These are phyloP conservation scores for Berkeleyomyces basicola DNA, from an alignment of 2,329 filamentous ascomycete species.

Conservation along the genomic window DNA sequence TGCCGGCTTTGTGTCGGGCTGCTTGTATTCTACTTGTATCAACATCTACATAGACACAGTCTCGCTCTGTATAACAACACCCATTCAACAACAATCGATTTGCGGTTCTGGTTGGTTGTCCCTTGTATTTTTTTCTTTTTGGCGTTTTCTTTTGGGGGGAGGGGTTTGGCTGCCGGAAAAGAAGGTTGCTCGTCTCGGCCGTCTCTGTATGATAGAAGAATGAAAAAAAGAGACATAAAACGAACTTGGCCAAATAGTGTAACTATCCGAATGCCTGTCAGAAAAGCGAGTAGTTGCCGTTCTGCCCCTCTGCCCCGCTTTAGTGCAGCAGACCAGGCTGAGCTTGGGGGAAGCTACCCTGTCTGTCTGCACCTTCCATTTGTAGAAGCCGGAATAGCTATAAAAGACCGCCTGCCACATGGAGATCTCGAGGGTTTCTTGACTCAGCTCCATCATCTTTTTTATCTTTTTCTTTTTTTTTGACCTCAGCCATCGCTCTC, in stretches of 20 bases:
- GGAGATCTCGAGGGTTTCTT: not conserved
- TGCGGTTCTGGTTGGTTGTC: too few species aligned
- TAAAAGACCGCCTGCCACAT: not conserved
- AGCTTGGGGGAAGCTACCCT: not conserved
- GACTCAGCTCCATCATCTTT: not conserved
- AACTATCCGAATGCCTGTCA: not conserved
- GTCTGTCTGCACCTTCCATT: not conserved
- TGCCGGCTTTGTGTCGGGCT: too few species aligned
- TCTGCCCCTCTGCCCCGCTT: not conserved
- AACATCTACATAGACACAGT: too few species aligned
- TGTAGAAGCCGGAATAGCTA: not conserved
- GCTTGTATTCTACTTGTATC: too few species aligned
- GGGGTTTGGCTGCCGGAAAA: too few species aligned
- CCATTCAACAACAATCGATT: too few species aligned
- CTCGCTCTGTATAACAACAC: too few species aligned
- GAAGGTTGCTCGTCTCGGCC: too few species aligned
- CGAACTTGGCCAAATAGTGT: not conserved
- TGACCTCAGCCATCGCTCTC: not conserved
- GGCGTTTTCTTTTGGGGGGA: too few species aligned
- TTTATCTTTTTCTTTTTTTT: not conserved
- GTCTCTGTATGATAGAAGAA: too few species aligned
- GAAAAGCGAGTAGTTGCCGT: not conserved
- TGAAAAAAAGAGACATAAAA: too few species aligned
- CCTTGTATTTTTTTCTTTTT: too few species aligned
- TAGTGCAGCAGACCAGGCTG: not conserved